Evolutionary conservation across 225 moss, liverwort and hornwort genomes (phyloP), one percentile per base, ranked within the genome.

Genomic region (Asterella californica): DNA sequence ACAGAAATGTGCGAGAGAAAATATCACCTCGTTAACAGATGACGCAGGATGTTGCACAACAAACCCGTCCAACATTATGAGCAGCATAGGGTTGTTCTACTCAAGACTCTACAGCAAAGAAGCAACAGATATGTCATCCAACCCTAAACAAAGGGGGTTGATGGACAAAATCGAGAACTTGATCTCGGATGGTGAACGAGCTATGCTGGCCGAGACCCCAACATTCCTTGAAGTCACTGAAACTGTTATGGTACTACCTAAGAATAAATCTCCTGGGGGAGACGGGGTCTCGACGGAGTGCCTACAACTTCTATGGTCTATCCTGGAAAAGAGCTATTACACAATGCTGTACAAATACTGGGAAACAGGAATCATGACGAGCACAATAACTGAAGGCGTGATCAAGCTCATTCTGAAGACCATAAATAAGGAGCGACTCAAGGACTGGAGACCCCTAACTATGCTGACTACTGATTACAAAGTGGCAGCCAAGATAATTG

Each of bases 391-490:
- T n/a, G n/a, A n/a, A n/a, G n/a, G n/a, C n/a, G n/a, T n/a, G n/a
- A n/a, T 73, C 18, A 73, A 47, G 48, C 25, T 73, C 45, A 11
- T 47, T 0, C 73, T 46, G 21, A 73, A 73, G 21, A 45, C 22
- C 22, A 46, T 10, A 9, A 49, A 73, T 2, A 47, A 49, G 0
- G 2, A 24, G n/a, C 45, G 9, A 9, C 9, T 73, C 32, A 70
- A 22, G 15, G 70, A 70, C 42, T 70, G 70, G 70, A 52, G 73
- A 24, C 73, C 73, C 2, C 21, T 73, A 0, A 49, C 73, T 21
- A 73, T 73, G 73, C 46, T 73, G 1, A 22, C 38, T 47, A 73
- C 73, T 6, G 2, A n/a, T 6, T 73, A 73, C 49, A 73, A 73
- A 37, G 15, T 70, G 8, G 15, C 33, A 6, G 30, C n/a, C 6